phyloP scores from a whole-genome alignment of 805 yeast genomes.

The Yamadazyma akitaensis region DNA sequence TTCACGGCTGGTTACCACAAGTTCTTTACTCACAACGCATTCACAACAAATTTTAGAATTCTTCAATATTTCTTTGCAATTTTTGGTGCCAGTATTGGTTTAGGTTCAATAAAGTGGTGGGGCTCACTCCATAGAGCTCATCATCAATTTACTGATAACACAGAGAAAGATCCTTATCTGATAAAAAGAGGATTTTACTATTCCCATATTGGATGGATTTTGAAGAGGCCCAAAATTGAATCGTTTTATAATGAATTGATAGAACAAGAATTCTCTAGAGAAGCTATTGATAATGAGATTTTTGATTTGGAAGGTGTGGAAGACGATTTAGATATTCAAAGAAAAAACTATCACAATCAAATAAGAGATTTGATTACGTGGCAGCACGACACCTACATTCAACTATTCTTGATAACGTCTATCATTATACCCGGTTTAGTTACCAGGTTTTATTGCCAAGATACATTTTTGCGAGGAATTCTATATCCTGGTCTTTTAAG shows the following conservation, averaged over 20 bases:
- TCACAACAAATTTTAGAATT: constrained; percentile 24
- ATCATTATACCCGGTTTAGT: constrained; percentile 29
- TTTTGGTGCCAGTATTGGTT: constrained; percentile 68
- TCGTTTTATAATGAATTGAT: constrained; percentile 32
- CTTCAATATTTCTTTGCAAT: constrained; percentile 52
- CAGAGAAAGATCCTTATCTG: constrained; percentile 85
- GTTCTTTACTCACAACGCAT: constrained; percentile 39
- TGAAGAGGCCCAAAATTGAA: constrained; percentile 51
- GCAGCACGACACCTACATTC: constrained; percentile 31
- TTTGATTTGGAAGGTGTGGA: constrained; percentile 21
- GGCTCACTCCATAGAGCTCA: constrained; percentile 83
- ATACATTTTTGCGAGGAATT: constrained; percentile 32
- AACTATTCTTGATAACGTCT: constrained; percentile 28
- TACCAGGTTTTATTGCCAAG: constrained; percentile 24
- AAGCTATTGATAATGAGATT: constrained; percentile 13
- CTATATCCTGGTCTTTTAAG: constrained; percentile 77
- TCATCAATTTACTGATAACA: constrained; percentile 79
- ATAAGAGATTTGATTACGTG: constrained; percentile 27
- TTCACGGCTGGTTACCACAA: constrained; percentile 44
- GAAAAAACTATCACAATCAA: constrained; percentile 16
- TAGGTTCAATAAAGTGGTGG: constrained; percentile 80
- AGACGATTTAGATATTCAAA: constrained; percentile 20
- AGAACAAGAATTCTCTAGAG: constrained; percentile 33
- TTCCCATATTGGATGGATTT: constrained; percentile 88
- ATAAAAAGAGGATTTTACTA: constrained; percentile 75